phyloP scores from a whole-genome alignment of 495 filamentous ascomycete genomes.

The Aspergillus ellipticus region DNA sequence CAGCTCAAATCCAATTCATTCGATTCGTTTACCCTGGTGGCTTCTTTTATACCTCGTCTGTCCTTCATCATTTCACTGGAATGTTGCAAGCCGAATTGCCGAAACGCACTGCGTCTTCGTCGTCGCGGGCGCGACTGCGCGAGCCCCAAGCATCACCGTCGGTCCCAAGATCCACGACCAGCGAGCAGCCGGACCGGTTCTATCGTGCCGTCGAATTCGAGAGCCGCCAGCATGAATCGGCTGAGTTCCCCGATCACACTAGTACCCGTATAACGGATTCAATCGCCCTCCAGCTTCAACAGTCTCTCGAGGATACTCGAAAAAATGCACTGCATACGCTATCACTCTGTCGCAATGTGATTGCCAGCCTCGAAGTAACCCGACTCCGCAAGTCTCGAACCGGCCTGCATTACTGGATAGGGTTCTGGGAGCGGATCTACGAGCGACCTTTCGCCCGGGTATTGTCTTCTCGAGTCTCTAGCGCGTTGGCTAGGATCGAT shows the following conservation, averaged over 20 bases:
- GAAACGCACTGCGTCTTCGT: neutral
- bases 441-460: constrained; percentile 10
- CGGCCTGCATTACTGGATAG: constrained; percentile 21
- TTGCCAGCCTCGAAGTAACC: constrained; percentile 21
- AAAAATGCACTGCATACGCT: constrained; percentile 18
- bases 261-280: neutral
- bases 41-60: neutral
- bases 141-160: constrained; percentile 3
- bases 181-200: constrained; percentile 10
- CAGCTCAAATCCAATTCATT: too few species aligned
- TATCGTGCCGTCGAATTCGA: constrained; percentile 5
- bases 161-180: neutral
- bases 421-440: constrained; percentile 24
- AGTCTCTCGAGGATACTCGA: constrained; percentile 14
- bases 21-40: neutral
- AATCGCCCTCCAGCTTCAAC: neutral
- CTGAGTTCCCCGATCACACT: neutral
- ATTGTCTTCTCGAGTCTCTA: constrained; percentile 10
- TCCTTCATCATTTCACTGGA: neutral
- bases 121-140: too few species aligned
- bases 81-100: constrained; percentile 10
- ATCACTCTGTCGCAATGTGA: constrained; percentile 19
- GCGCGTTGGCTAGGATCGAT: constrained; percentile 16
- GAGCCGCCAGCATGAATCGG: neutral
- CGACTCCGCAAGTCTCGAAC: constrained; percentile 24